Base-by-base conservation (phyloP, 805 yeast genomes). In the Candida ficus region DNA sequence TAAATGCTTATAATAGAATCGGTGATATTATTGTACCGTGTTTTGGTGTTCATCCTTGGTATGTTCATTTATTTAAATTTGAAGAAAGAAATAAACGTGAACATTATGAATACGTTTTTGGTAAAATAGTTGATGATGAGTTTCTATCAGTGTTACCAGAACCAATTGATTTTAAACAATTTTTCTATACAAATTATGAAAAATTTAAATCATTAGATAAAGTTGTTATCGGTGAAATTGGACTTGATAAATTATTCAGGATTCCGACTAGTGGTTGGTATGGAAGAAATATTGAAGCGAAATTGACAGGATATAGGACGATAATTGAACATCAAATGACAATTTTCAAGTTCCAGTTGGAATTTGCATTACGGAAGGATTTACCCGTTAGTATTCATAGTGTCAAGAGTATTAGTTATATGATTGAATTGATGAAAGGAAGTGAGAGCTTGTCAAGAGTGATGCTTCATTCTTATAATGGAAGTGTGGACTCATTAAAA, bases 21-120 rank as follows among this genome's bases (percentile, higher is more conserved):
- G 45, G 71, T 4, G 35, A 40, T 5, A 40, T 38, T 11, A 40
- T 51, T 17, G 56, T 64, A 8, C 75, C 82, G 0, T 73, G 75
- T 29, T 74, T 76, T 53, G 95, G 98, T 0, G 66, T 88, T 2
- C 99, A 91, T 60, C 99, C 99, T 0, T 91, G 98, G 98, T 90
- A 76, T 53, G 62, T 79, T 3, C 95, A 90, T 57, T 47, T 81
- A 16, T 82, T 77, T 46, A 63, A 73, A 2, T 51, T 45, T 10
- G 45, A 41, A 12, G 42, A 47, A 3, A 44, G 16, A 9, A 47
- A 53, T 26, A 81, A 80, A 49, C 16, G 30, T 14, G 54, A 45
- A 3, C 97, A 90, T 58, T 90, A 90, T 53, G 36, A 44, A 2
- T 20, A 52, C 0, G 73, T 88, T 0, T 62, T 90, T 29, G 49